Conservation (phyloP, 164 flowering plant genomes). For the Cinnamomum chago region DNA sequence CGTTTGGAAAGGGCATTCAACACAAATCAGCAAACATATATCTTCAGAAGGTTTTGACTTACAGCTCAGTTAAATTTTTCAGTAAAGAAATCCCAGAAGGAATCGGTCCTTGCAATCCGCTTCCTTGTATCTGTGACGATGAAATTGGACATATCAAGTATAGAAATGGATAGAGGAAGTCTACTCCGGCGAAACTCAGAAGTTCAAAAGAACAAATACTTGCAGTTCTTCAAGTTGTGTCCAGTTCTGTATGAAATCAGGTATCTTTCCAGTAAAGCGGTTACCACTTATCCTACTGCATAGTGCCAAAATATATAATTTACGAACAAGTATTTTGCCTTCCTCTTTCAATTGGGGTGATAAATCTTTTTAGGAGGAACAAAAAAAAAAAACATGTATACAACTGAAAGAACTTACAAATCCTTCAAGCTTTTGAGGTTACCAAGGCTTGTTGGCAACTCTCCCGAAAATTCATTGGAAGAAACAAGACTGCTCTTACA, state of each 20-base stretch:
- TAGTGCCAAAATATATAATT: neutral
- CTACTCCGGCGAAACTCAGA: neutral
- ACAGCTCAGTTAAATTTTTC: slow-evolving; percentile 40
- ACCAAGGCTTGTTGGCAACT: slow-evolving; percentile 18
- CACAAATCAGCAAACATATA: neutral
- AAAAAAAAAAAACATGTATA: neutral
- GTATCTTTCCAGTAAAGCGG: slow-evolving; percentile 39
- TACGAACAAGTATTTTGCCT: no score
- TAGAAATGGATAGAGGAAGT: neutral
- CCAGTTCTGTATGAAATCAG: slow-evolving; percentile 30
- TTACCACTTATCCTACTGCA: slow-evolving; percentile 41
- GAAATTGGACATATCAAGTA: no score
- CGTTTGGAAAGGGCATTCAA: slow-evolving; percentile 8
- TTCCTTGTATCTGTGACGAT: slow-evolving; percentile 46
- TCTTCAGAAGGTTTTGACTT: slow-evolving; percentile 15
- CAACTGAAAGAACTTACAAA: slow-evolving; percentile 10
- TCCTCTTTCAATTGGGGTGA: no score
- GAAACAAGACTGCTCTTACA: slow-evolving; percentile 20
- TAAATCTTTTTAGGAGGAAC: no score
- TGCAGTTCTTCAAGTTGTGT: slow-evolving; percentile 28
- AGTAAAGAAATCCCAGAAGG: slow-evolving; percentile 47
- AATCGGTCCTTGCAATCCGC: slow-evolving; percentile 63
- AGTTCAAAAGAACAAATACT: slow-evolving; percentile 5
- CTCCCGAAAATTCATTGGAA: slow-evolving; percentile 24
- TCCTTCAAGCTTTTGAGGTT: slow-evolving; percentile 15